A percentile compares a stretch with the other conserved stretches of the same genome.
phyloP scores from a whole-genome alignment of 164 flowering plant genomes.

The Berberis vulgaris region DNA sequence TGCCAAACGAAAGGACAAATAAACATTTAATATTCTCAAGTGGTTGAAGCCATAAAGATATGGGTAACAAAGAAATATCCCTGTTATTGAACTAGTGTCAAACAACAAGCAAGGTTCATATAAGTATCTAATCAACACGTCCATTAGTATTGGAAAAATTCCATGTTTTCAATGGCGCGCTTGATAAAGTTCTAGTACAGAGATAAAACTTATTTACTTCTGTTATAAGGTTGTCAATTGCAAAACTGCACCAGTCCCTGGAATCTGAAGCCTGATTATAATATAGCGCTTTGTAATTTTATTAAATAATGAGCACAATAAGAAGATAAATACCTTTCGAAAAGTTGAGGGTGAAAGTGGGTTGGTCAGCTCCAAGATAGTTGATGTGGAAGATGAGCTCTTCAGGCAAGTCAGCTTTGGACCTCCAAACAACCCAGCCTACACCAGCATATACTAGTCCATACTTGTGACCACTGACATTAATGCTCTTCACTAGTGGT shows the following conservation, averaged over 20 bases:
- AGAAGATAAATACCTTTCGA: constrained; percentile 43
- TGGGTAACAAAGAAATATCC: neutral
- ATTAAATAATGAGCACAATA: too few relatives aligned
- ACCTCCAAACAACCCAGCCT: constrained; percentile 71
- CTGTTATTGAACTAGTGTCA: too few relatives aligned
- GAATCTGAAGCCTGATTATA: too few relatives aligned
- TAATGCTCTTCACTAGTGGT: constrained; percentile 71
- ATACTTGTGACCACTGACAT: constrained; percentile 73
- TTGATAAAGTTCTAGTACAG: too few relatives aligned
- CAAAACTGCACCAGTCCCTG: too few relatives aligned
- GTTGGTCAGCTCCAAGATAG: constrained; percentile 69
- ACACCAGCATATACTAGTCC: constrained; percentile 72
- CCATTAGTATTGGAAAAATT: too few relatives aligned
- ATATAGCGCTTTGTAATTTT: too few relatives aligned
- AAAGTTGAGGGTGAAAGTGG: constrained; percentile 73
- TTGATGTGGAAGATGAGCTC: constrained; percentile 70
- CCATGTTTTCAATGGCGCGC: too few relatives aligned
- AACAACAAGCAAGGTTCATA: neutral
- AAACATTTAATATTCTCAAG: neutral
- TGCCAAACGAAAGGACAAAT: constrained; percentile 12
- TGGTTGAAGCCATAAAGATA: neutral
- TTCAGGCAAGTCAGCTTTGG: constrained; percentile 55
- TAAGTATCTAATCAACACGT: too few relatives aligned
- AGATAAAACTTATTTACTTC: too few relatives aligned
- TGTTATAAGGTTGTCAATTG: too few relatives aligned